A percentile compares a stretch with the other conserved stretches of the same genome.
Conservation (phyloP, 2,329 filamentous ascomycete species). For the Aureobasidium subglaciale region DNA sequence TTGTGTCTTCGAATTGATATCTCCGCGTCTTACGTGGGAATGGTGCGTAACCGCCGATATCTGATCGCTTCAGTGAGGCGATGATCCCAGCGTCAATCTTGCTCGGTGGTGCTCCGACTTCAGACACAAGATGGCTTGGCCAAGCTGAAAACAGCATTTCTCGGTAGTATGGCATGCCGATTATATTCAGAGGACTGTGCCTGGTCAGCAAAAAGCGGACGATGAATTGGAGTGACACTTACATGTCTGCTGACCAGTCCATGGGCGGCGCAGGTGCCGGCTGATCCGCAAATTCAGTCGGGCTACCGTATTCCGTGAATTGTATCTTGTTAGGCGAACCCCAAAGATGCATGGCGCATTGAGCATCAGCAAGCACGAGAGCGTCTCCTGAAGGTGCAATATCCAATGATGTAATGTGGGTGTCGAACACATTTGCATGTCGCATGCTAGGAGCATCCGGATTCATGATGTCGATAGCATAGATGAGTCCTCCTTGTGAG, state of each 20-base stretch:
- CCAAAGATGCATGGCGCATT: constrained; percentile 78
- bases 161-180: constrained; percentile 91
- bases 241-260: constrained; percentile 53
- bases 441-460: constrained; percentile 79
- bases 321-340: constrained; percentile 78
- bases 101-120: constrained; percentile 73
- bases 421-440: constrained; percentile 67
- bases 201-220: not conserved
- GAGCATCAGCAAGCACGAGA: constrained; percentile 70
- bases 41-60: constrained; percentile 55
- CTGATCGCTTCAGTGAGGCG: constrained; percentile 44
- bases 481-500: constrained; percentile 86
- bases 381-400: constrained; percentile 84
- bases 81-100: constrained; percentile 68
- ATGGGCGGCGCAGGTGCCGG: constrained; percentile 46
- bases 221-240: constrained; percentile 27
- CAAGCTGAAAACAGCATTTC: constrained; percentile 82
- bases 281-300: constrained; percentile 68
- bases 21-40: constrained; percentile 67
- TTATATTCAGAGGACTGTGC: constrained; percentile 64
- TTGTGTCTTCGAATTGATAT: constrained; percentile 60
- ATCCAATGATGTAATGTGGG: constrained; percentile 71
- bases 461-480: constrained; percentile 93
- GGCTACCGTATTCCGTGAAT: constrained; percentile 74
- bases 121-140: constrained; percentile 76